These are phyloP conservation scores for Ogataea hybrid DNA, from an alignment of 1,139 yeast species.

Conservation along the genomic window DNA sequence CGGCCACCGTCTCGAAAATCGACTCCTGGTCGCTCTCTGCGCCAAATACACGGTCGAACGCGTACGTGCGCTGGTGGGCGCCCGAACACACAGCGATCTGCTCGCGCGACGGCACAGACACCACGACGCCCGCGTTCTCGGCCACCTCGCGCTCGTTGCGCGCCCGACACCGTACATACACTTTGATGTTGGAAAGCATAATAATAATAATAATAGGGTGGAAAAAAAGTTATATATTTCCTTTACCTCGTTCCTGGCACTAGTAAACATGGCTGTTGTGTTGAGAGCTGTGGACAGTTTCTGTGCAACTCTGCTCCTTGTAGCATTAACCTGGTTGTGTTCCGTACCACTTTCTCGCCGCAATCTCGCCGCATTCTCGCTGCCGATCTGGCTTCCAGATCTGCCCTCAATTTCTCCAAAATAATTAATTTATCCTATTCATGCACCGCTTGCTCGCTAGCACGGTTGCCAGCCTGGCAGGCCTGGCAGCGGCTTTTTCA, in stretches of 20 bases:
- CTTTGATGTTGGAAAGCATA: constrained; percentile 23
- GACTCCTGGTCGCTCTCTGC: constrained; percentile 63
- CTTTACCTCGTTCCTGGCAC: no score
- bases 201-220: constrained; percentile 2
- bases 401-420: no score
- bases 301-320: no score
- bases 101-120: constrained; percentile 23
- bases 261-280: no score
- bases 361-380: no score
- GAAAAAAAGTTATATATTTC: not conserved
- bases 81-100: constrained; percentile 25
- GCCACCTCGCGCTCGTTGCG: constrained; percentile 25
- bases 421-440: no score
- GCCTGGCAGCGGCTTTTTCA: constrained; percentile 4
- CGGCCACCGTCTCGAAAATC: no score
- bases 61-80: constrained; percentile 36
- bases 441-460: not conserved
- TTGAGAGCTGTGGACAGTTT: no score
- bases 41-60: constrained; percentile 71
- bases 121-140: constrained; percentile 29
- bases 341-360: no score
- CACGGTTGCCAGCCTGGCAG: not conserved
- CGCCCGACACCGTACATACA: constrained; percentile 27
- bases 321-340: no score
- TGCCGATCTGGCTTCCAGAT: no score